Percentiles rank a stretch among this genome's conserved stretches.
These are phyloP conservation scores for Colletotrichum eremochloae DNA, from an alignment of 2,329 filamentous ascomycete genomes.

Conservation along the genomic window DNA sequence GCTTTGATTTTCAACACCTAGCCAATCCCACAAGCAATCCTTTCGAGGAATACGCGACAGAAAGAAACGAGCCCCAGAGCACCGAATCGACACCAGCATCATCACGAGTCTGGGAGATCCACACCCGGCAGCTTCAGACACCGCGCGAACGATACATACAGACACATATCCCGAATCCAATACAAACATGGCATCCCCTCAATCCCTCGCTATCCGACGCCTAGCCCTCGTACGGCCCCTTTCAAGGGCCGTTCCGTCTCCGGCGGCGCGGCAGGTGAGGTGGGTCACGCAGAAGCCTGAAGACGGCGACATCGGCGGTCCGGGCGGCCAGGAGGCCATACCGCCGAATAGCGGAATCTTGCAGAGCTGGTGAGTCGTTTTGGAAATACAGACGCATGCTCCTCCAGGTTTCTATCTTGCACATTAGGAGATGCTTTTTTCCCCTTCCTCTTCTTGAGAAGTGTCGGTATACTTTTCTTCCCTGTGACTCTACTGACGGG, in stretches of 20 bases:
- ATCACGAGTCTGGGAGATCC: background rate
- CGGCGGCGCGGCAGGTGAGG: conserved; percentile 14
- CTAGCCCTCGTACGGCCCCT: background rate
- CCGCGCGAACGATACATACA: background rate
- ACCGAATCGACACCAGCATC: background rate
- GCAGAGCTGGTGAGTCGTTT: conserved; percentile 36
- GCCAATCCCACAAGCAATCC: background rate
- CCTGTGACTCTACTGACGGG: background rate
- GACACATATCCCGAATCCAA: background rate
- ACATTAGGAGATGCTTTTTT: background rate
- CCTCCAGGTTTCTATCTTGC: background rate
- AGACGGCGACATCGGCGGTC: conserved; percentile 39
- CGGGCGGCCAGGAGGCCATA: conserved; percentile 37
- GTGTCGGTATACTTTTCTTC: background rate
- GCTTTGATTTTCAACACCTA: background rate
- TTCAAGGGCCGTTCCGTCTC: background rate
- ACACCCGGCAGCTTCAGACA: background rate
- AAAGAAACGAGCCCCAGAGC: background rate
- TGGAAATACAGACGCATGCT: background rate
- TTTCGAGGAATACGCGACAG: background rate
- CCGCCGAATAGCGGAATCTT: conserved; percentile 15
- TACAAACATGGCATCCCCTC: conserved; percentile 10
- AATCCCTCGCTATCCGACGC: conserved; percentile 6
- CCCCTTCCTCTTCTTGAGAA: background rate
- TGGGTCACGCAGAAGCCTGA: conserved; percentile 14